Base-by-base conservation (phyloP, 192 early-diverging fungal genomes). In the Backusella circina region DNA sequence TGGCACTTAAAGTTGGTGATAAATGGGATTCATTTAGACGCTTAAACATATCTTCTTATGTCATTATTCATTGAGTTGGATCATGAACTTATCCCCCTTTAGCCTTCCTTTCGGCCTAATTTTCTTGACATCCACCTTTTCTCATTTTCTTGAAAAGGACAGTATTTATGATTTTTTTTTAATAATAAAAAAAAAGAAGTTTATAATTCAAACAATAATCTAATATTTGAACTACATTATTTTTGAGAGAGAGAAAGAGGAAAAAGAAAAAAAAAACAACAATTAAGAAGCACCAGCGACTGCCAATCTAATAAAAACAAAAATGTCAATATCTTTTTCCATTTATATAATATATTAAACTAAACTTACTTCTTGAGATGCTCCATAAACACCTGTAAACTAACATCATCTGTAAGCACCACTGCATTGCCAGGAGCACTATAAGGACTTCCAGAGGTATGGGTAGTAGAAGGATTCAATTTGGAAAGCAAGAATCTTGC, bases 341-440 rank as follows among this genome's bases (percentile, higher is more conserved):
- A 10, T 36, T 26, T 68, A 3, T 68, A 68, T n/a, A 7, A 67
- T 23, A 33, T 33, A 30, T 33, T 2, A 41, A 35, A n/a, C 9
- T 1, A 16, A 15, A 44, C 85, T 79, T 84, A 89, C 88, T 95
- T 95, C 81, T 94, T 95, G 75, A 96, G 83, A 76, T 97, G 96
- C 66, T 95, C 92, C 93, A 99, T 94, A 84, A 99, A 99, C 68
- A 97, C 95, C 86, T 96, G 95, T 77, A 99, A 79, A 67, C 93
- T 96, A 66, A 99, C 98, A 86, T 99, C 98, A 72, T 99, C 98
- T 28, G 98, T 99, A 67, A 98, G 91, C 67, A 99, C 97, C 3
- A 96, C 94, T 79, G 93, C 90, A 23, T 95, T 97, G 37, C 83
- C 83, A n/a, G 88, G 80, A 35, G 80, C 80, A 47, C 91, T 92